phyloP scores from a whole-genome alignment of 768 basidiomycete species.

The Russula foetens region DNA sequence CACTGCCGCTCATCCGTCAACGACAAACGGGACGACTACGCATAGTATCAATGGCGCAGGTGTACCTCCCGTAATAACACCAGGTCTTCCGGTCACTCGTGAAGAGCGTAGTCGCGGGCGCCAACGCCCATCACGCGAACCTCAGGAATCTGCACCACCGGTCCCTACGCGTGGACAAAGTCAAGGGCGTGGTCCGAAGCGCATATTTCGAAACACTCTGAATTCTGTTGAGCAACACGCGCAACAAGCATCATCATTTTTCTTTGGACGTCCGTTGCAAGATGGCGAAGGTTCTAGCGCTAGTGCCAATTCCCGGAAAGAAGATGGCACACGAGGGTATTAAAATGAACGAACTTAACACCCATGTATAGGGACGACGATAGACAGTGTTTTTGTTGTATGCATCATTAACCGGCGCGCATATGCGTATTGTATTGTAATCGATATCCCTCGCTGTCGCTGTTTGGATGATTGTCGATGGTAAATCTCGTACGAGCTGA shows the following conservation, averaged over 20 bases:
- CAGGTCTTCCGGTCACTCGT: slow-evolving; percentile 4
- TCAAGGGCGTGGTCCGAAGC: slow-evolving; percentile 53
- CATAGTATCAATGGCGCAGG: slow-evolving; percentile 1
- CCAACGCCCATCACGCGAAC: slow-evolving; percentile 3
- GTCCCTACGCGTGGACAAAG: slow-evolving; percentile 27
- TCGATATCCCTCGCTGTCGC: slow-evolving; percentile 8
- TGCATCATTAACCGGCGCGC: background rate
- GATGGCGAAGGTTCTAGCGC: slow-evolving; percentile 13
- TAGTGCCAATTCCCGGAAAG: slow-evolving; percentile 2
- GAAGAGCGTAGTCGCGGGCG: slow-evolving; percentile 18
- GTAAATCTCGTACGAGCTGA: background rate
- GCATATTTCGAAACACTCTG: slow-evolving; percentile 58
- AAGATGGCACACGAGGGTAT: slow-evolving; percentile 14
- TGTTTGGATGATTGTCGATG: background rate
- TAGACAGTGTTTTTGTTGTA: slow-evolving; percentile 9
- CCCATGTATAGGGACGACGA: background rate
- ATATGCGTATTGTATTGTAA: slow-evolving; percentile 11
- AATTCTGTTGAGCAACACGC: slow-evolving; percentile 66
- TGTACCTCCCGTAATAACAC: background rate
- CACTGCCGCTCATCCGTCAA: background rate
- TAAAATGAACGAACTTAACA: background rate
- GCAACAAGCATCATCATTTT: slow-evolving; percentile 54
- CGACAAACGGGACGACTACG: background rate
- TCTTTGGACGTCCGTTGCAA: slow-evolving; percentile 47
- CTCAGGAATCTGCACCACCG: background rate